phyloP scores from a whole-genome alignment of 1,284 basidiomycete genomes.

The Austropuccinia psidii region DNA sequence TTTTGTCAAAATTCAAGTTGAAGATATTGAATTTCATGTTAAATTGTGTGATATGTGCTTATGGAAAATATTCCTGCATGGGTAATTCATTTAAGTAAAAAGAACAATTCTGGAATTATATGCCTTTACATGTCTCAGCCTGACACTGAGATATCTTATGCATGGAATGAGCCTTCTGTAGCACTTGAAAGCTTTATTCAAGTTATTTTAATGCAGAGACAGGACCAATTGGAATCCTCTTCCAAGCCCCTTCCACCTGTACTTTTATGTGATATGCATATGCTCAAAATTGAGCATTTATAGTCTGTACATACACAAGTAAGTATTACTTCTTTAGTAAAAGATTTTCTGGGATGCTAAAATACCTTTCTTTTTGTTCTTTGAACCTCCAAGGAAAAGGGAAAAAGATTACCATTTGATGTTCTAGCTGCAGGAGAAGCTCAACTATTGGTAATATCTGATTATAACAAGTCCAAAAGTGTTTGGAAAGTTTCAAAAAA shows the following conservation, averaged over 20 bases:
- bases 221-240: too few species aligned
- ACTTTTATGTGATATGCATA: constrained; percentile 62
- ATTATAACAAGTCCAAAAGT: constrained; percentile 76
- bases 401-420: constrained; percentile 69
- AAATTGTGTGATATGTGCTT: too few species aligned
- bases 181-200: constrained; percentile 30
- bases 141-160: constrained; percentile 23
- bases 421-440: constrained; percentile 83
- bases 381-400: constrained; percentile 44
- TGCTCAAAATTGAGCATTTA: constrained; percentile 91
- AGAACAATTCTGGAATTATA: constrained; percentile 2
- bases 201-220: constrained; percentile 15
- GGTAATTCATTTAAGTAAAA: constrained; percentile 3
- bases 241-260: background rate
- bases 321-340: too few species aligned
- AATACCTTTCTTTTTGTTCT: background rate
- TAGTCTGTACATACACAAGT: constrained; percentile 72
- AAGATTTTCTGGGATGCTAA: too few species aligned
- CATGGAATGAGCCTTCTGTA: constrained; percentile 36
- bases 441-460: constrained; percentile 78
- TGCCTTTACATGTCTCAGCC: constrained; percentile 25
- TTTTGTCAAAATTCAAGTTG: constrained; percentile 37
- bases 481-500: constrained; percentile 68
- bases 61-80: too few species aligned
- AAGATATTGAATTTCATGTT: too few species aligned